Percentiles rank a stretch among this genome's conserved stretches.
Conservation (phyloP, 2,329 filamentous ascomycete genomes). For the Hypoxylon sp. region DNA sequence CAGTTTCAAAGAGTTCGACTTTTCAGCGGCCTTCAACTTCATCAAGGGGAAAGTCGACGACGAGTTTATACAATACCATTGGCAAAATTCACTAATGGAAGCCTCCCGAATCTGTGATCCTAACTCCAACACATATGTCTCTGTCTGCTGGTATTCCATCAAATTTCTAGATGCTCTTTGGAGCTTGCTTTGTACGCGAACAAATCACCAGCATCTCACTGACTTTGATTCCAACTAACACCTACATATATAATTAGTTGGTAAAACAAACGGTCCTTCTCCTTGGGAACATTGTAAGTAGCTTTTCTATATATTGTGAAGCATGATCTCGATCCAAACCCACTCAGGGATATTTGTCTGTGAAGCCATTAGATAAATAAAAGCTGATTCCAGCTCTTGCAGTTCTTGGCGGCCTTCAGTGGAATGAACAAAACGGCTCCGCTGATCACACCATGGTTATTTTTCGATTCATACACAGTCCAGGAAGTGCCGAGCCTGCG, state of each 20-base stretch:
- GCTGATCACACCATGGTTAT: not conserved
- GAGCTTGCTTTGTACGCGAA: conserved; percentile 18
- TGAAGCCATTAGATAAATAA: not conserved
- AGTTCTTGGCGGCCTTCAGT: not conserved
- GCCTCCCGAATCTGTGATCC: not conserved
- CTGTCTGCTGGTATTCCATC: conserved; percentile 6
- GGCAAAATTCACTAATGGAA: conserved; percentile 3
- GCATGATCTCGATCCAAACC: not conserved
- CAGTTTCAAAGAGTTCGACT: not conserved
- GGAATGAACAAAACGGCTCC: not conserved
- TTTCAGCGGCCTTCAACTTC: conserved; percentile 1
- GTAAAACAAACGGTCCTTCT: conserved; percentile 8
- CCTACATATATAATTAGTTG: conserved; percentile 3
- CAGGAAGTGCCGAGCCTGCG: not conserved
- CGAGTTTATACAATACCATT: not conserved
- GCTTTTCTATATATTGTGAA: not conserved
- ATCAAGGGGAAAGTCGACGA: conserved; percentile 4
- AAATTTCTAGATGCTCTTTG: conserved; percentile 23
- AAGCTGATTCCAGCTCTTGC: not conserved
- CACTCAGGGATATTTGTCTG: not conserved
- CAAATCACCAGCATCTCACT: not conserved
- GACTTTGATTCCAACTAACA: not conserved
- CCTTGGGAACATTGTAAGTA: conserved; percentile 25
- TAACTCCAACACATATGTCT: not conserved
- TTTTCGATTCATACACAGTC: too few relatives aligned